Percentiles rank a stretch among this genome's conserved stretches.
These are phyloP conservation scores for Inga oerstediana DNA, from an alignment of 306 rosid species.

Conservation along the genomic window DNA sequence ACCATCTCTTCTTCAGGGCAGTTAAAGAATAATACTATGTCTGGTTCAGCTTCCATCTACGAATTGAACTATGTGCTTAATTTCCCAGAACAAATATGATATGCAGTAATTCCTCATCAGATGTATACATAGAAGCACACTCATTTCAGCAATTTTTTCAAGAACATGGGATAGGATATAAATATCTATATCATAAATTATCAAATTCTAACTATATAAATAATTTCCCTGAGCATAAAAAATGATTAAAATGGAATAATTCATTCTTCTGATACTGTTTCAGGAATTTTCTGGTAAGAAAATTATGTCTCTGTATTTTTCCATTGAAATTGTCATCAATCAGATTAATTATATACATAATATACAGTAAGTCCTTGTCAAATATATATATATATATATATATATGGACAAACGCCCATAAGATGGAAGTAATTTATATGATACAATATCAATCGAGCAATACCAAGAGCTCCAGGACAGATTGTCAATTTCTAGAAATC, in stretches of 20 bases:
- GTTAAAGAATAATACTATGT: conserved; percentile 88
- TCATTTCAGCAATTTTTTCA: neutral
- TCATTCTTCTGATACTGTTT: neutral
- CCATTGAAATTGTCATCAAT: conserved; percentile 11
- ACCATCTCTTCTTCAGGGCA: conserved; percentile 97
- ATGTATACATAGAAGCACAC: neutral
- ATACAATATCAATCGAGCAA: conserved; percentile 20
- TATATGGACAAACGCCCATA: neutral
- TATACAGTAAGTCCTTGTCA: conserved; percentile 1
- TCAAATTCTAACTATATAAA: conserved; percentile 10
- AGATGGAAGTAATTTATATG: conserved; percentile 26
- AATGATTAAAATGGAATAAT: conserved; percentile 19
- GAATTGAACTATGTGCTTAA: conserved; percentile 17
- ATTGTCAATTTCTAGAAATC: conserved; percentile 9
- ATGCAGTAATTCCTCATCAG: conserved; percentile 12
- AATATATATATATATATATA: neutral
- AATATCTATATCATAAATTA: neutral
- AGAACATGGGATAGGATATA: neutral
- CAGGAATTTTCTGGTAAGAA: neutral
- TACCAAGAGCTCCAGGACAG: neutral
- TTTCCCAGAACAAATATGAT: conserved; percentile 3
- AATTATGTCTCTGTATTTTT: neutral
- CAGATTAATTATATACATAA: conserved; percentile 2
- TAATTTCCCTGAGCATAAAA: conserved; percentile 6
- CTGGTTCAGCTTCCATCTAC: conserved; percentile 82